Conservation (phyloP, 805 yeast genomes). For the Zygoascus biomembranicola region DNA sequence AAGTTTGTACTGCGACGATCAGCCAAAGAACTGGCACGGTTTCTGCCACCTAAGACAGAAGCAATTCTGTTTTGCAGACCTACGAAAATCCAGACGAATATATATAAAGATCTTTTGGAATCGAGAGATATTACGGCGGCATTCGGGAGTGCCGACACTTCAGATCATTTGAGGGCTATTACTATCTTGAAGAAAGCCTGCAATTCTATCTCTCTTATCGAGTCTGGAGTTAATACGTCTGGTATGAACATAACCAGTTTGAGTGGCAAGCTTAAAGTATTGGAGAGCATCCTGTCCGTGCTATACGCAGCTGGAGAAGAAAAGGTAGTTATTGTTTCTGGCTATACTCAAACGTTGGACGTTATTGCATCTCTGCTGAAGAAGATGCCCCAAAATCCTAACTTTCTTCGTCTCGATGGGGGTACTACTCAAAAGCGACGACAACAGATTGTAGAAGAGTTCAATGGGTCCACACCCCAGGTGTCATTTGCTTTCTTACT, state of each 20-base stretch:
- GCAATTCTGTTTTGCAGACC: constrained; percentile 73
- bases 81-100: constrained; percentile 45
- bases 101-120: constrained; percentile 45
- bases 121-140: constrained; percentile 28
- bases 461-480: constrained; percentile 43
- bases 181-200: constrained; percentile 72
- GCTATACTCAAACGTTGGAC: constrained; percentile 81
- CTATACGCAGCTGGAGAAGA: constrained; percentile 44
- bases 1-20: constrained; percentile 69
- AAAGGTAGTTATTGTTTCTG: constrained; percentile 78
- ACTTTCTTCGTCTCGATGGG: constrained; percentile 72
- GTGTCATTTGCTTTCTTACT: constrained; percentile 57
- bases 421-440: constrained; percentile 63
- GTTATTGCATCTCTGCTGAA: constrained; percentile 51
- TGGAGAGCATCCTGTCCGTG: constrained; percentile 48
- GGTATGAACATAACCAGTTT: constrained; percentile 1
- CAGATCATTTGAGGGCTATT: constrained; percentile 54
- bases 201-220: constrained; percentile 60
- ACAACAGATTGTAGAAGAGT: constrained; percentile 55
- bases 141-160: constrained; percentile 22
- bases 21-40: constrained; percentile 43
- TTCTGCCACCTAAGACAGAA: constrained; percentile 69
- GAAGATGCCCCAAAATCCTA: constrained; percentile 27
- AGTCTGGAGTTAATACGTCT: constrained; percentile 42
- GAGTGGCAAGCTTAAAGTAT: constrained; percentile 55